Evolutionary conservation across 2,329 filamentous ascomycete genomes (phyloP).

Genomic region (Grosmannia huntii): DNA sequence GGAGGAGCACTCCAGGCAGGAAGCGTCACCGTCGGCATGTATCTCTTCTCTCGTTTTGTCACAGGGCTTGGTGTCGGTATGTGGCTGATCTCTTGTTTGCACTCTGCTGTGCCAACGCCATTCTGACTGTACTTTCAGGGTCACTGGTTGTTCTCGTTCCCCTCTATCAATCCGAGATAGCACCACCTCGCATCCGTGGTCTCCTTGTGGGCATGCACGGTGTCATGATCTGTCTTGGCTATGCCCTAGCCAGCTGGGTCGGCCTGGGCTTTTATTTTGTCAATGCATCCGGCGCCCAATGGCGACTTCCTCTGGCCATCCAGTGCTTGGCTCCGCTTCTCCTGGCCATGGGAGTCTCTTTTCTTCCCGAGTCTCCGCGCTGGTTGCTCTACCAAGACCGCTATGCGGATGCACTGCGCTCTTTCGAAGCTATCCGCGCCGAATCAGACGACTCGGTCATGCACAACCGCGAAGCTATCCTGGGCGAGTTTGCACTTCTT

Average conservation of each 20-base stretch:
- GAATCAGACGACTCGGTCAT: slow-evolving; percentile 28
- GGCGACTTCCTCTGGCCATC: slow-evolving; percentile 22
- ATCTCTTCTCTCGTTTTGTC: slow-evolving; percentile 12
- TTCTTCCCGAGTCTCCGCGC: slow-evolving; percentile 16
- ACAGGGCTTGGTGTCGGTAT: slow-evolving; percentile 12
- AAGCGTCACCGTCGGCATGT: slow-evolving; percentile 19
- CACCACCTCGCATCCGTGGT: slow-evolving; percentile 16
- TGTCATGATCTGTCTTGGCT: slow-evolving; percentile 23
- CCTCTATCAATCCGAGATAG: slow-evolving; percentile 20
- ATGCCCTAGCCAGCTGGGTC: slow-evolving; percentile 14
- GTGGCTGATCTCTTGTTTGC: no score
- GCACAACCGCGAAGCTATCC: neutral
- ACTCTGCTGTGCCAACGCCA: no score
- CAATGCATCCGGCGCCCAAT: slow-evolving; percentile 15
- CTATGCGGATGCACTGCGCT: slow-evolving; percentile 11
- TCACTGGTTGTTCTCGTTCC: slow-evolving; percentile 13
- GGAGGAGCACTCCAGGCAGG: slow-evolving; percentile 12
- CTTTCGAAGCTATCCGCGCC: slow-evolving; percentile 21
- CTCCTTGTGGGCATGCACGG: slow-evolving; percentile 12
- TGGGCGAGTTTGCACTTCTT: neutral
- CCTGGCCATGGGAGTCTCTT: slow-evolving; percentile 16
- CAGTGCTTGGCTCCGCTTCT: slow-evolving; percentile 17
- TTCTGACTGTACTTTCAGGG: no score
- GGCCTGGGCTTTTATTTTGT: slow-evolving; percentile 6
- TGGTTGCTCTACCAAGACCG: slow-evolving; percentile 15